Evolutionary conservation across 2,329 filamentous ascomycete species (phyloP), one percentile per base, ranked within the genome.

Genomic region (Microascus cirrosus): DNA sequence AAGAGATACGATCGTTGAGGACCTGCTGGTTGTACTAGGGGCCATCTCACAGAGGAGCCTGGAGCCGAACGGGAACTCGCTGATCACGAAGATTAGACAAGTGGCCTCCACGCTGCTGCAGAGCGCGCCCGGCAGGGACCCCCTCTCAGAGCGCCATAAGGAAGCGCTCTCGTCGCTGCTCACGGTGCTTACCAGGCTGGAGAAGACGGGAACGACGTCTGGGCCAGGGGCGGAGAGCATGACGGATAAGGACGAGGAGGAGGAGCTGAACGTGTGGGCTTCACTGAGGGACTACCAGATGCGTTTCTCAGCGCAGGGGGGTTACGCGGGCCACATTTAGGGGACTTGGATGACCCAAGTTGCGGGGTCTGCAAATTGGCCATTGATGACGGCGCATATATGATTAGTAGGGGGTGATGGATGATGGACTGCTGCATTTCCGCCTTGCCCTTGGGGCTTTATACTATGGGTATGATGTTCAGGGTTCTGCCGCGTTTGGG

Each of bases 1-100:
- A 73, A 82, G 89, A 3, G 89, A 92, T 64, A 77, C 83, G n/a
- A 90, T 95, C 35, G 84, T 95, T 12, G 85, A 89, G 63, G 86
- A 92, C 68, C 78, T 95, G 1, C 79, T 95, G 1, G 77, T 83
- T 2, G 85, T 95, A 2, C 74, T 95, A 5, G 81, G 82, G 28
- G 89, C 83, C 58, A 89, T 95, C 63, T 88, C 87, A 54, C 89
- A 93, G 74, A 83, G 89, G 60, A 91, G 91, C 69, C 87, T 95
- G 78, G 90, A 95, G 61, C 81, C 81, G n/a, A 83, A 83, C 61
- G 80, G 80, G 20, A 74, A 73, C n/a, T 81, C 79, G 0, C 72
- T 83, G n/a, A 90, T 89, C 65, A 84, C 84, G 74, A 95, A 95
- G 75, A 89, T 95, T 63, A 87, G 90, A 11, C 86, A 89, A 66